A percentile compares a stretch with the other conserved stretches of the same genome.
Conservation (phyloP, 176 grass and related monocot genomes). For the Ananas comosus region DNA sequence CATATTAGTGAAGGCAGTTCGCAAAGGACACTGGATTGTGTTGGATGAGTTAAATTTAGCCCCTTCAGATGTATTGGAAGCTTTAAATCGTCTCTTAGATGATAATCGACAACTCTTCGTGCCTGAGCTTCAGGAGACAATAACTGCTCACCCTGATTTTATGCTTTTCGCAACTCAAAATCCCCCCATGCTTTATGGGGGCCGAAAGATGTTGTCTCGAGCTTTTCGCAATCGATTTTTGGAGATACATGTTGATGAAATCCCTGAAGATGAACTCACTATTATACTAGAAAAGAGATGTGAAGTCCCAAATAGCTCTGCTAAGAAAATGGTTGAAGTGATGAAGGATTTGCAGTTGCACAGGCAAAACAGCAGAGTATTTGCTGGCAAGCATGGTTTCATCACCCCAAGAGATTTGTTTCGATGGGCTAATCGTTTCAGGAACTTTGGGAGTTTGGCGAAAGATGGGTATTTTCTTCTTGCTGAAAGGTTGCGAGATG, state of each 20-base stretch:
- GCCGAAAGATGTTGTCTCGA: slow-evolving; percentile 83
- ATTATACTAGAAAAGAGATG: slow-evolving; percentile 60
- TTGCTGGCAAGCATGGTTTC: slow-evolving; percentile 97
- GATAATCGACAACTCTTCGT: slow-evolving; percentile 94
- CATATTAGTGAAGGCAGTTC: slow-evolving; percentile 89
- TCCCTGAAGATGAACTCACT: slow-evolving; percentile 69
- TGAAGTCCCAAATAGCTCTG: slow-evolving; percentile 59
- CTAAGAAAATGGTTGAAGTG: slow-evolving; percentile 73
- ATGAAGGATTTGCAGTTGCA: slow-evolving; percentile 84
- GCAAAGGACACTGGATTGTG: slow-evolving; percentile 90
- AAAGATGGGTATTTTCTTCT: slow-evolving; percentile 97
- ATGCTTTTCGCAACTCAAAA: slow-evolving; percentile 98
- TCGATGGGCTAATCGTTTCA: slow-evolving; percentile 81
- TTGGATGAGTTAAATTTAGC: slow-evolving; percentile 98
- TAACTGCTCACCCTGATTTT: slow-evolving; percentile 83
- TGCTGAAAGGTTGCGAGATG: slow-evolving; percentile 85
- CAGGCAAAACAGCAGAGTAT: slow-evolving; percentile 84
- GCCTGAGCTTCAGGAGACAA: slow-evolving; percentile 78
- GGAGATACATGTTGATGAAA: slow-evolving; percentile 95
- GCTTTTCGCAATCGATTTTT: slow-evolving; percentile 96
- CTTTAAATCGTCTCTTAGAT: slow-evolving; percentile 92
- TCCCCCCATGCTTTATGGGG: slow-evolving; percentile 81
- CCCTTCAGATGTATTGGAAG: slow-evolving; percentile 93
- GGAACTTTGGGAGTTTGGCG: slow-evolving; percentile 62
- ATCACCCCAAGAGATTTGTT: slow-evolving; percentile 93